A percentile compares a stretch with the other conserved stretches of the same genome.
These are phyloP conservation scores for Diutina mesorugosa DNA, from an alignment of 1,139 yeast genomes.

Conservation along the genomic window DNA sequence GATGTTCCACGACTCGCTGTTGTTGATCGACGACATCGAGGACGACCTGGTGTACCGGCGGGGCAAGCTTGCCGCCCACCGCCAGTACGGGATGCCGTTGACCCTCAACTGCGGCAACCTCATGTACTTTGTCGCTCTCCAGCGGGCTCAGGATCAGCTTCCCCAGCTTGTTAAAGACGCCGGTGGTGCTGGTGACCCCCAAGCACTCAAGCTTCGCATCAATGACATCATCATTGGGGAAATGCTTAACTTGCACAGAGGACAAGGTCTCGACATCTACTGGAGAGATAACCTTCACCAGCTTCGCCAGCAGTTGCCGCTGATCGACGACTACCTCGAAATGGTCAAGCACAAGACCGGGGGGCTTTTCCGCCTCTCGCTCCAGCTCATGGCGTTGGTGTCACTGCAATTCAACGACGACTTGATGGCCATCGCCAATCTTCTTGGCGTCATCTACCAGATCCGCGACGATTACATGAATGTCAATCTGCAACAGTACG, in stretches of 20 bases:
- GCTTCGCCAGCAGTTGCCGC: slow-evolving; percentile 34
- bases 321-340: slow-evolving; percentile 50
- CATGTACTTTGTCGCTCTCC: slow-evolving; percentile 64
- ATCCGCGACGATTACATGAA: slow-evolving; percentile 73
- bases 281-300: slow-evolving; percentile 54
- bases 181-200: not conserved
- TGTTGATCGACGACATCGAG: slow-evolving; percentile 74
- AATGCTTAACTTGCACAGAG: slow-evolving; percentile 67
- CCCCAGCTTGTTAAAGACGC: slow-evolving; percentile 7
- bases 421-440: slow-evolving; percentile 53
- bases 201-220: slow-evolving; percentile 6
- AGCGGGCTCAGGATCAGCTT: slow-evolving; percentile 22
- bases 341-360: slow-evolving; percentile 91
- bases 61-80: slow-evolving; percentile 70
- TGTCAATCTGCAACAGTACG: slow-evolving; percentile 38
- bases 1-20: slow-evolving; percentile 51
- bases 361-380: slow-evolving; percentile 68
- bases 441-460: slow-evolving; percentile 75
- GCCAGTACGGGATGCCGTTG: slow-evolving; percentile 60
- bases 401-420: not conserved
- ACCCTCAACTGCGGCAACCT: slow-evolving; percentile 77
- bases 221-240: slow-evolving; percentile 46
- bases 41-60: slow-evolving; percentile 61
- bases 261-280: slow-evolving; percentile 79
- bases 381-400: slow-evolving; percentile 41